phyloP scores from a whole-genome alignment of 805 yeast genomes.

The Peterozyma xylosa region DNA sequence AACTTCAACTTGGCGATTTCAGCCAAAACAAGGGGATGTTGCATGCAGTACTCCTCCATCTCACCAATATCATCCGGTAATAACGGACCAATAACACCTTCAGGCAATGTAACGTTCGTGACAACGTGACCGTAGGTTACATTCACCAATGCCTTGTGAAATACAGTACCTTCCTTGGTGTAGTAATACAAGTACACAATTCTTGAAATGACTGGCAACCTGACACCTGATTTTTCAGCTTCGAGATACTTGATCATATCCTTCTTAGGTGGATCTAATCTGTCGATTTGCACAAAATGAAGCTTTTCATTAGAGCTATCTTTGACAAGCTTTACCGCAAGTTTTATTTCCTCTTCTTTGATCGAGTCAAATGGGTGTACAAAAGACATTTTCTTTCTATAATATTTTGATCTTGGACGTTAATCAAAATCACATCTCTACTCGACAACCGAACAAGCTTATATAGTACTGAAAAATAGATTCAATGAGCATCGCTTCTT shows the following conservation, averaged over 20 bases:
- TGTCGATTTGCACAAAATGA: conserved; percentile 61
- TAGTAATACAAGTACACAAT: conserved; percentile 64
- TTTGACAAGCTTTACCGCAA: conserved; percentile 54
- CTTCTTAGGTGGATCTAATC: conserved; percentile 73
- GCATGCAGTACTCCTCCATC: conserved; percentile 41
- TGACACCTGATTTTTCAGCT: conserved; percentile 50
- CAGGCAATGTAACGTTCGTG: conserved; percentile 46
- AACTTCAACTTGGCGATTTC: conserved; percentile 62
- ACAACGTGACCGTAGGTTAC: conserved; percentile 55
- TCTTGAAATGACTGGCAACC: conserved; percentile 58
- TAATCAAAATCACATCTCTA: too few species aligned
- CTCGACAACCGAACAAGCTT: too few species aligned
- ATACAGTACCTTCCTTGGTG: conserved; percentile 33
- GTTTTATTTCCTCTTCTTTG: conserved; percentile 49
- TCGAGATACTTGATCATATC: conserved; percentile 61
- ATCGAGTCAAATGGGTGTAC: conserved; percentile 54
- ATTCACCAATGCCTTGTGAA: conserved; percentile 69
- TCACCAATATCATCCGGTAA: conserved; percentile 56
- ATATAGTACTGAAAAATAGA: too few species aligned
- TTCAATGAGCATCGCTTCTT: too few species aligned
- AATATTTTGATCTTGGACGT: too few species aligned
- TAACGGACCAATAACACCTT: conserved; percentile 65
- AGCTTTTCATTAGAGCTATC: conserved; percentile 45
- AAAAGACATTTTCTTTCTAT: neutral
- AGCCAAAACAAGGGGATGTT: conserved; percentile 52